Evolutionary conservation across 129 eudicot genomes (phyloP).

Genomic region (Apium graveolens): DNA sequence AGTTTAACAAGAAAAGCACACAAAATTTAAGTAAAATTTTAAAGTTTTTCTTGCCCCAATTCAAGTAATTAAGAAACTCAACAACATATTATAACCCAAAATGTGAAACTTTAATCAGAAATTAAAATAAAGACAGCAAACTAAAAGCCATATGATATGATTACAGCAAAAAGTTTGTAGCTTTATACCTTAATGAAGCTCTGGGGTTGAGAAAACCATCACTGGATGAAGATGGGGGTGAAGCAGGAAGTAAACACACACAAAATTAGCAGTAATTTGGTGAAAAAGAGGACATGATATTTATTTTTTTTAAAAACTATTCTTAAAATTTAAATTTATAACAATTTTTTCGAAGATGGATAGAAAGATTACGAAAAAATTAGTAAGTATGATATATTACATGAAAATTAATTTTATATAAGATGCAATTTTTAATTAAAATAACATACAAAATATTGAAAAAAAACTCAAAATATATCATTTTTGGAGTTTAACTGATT

Average conservation of each 20-base stretch:
- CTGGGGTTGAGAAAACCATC: slow-evolving; percentile 35
- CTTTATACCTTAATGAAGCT: slow-evolving; percentile 63
- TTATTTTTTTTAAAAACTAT: too few species aligned
- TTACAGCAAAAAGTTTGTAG: neutral
- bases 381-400: too few species aligned
- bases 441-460: too few species aligned
- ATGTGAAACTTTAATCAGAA: neutral
- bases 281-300: too few species aligned
- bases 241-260: neutral
- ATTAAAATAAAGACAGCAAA: neutral
- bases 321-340: too few species aligned
- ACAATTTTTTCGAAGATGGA: too few species aligned
- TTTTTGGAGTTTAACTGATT: too few species aligned
- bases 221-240: slow-evolving; percentile 2
- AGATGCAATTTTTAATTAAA: too few species aligned
- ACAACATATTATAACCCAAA: neutral
- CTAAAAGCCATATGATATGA: slow-evolving; percentile 20
- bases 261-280: neutral
- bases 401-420: too few species aligned
- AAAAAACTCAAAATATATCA: too few species aligned
- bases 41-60: neutral
- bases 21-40: neutral
- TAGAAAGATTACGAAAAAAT: too few species aligned
- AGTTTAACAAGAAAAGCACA: neutral
- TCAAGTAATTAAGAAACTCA: neutral